These are phyloP conservation scores for Clitoria ternatea DNA, from an alignment of 306 rosid genomes.

Conservation along the genomic window DNA sequence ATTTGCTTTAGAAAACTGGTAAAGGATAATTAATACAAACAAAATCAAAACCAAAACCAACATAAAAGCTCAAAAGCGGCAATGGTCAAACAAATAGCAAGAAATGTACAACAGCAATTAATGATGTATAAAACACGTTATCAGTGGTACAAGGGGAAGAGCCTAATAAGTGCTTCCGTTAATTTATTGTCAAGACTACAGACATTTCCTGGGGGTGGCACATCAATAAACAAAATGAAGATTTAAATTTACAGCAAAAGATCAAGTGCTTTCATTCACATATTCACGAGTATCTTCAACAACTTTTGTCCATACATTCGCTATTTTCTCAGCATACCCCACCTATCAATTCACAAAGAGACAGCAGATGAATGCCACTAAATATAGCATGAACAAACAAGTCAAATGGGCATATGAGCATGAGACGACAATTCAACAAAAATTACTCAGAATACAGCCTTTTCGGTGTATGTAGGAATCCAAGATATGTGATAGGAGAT, in stretches of 20 bases:
- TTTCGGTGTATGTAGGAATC: too few relatives aligned
- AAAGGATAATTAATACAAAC: background rate
- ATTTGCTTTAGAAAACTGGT: background rate
- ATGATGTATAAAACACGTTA: slow-evolving; percentile 23
- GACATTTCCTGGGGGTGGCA: slow-evolving; percentile 16
- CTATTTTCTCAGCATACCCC: slow-evolving; percentile 94
- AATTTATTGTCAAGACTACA: slow-evolving; percentile 35
- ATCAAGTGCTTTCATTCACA: slow-evolving; percentile 52
- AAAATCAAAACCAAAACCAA: background rate
- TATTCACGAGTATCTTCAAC: slow-evolving; percentile 76
- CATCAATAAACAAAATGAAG: slow-evolving; percentile 24
- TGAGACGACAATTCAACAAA: background rate
- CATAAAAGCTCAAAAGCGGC: too few relatives aligned
- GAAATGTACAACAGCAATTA: slow-evolving; percentile 37
- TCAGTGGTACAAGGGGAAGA: slow-evolving; percentile 23
- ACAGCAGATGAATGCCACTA: background rate
- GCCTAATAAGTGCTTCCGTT: slow-evolving; percentile 26
- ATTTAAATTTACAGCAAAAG: slow-evolving; percentile 37
- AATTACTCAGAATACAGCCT: background rate
- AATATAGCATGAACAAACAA: background rate
- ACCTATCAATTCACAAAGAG: slow-evolving; percentile 46
- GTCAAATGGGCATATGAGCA: background rate
- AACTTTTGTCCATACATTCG: slow-evolving; percentile 83
- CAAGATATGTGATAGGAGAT: too few relatives aligned
- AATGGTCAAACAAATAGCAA: slow-evolving; percentile 9